Conservation (phyloP, 1,139 yeast species). For the Debaryomyces robertsiae region DNA sequence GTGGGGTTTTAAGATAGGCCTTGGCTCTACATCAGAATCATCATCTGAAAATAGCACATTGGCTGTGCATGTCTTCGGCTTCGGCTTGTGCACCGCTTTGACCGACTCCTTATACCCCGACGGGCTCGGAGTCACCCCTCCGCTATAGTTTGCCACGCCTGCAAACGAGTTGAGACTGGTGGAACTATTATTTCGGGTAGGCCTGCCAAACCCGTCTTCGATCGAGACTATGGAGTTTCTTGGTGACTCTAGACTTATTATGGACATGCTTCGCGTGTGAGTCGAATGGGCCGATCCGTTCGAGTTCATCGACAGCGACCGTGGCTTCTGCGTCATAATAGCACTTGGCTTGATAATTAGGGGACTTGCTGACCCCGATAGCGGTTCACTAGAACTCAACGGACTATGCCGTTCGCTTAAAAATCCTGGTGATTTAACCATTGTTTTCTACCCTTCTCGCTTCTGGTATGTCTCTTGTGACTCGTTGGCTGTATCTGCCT, state of each 20-base stretch:
- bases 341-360: constrained; percentile 23
- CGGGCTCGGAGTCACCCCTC: background rate
- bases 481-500: no score
- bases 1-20: constrained; percentile 1
- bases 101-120: background rate
- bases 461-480: background rate
- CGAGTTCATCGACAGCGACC: constrained; percentile 42
- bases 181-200: constrained; percentile 38
- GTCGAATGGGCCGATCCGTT: constrained; percentile 30
- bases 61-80: constrained; percentile 12
- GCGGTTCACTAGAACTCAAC: constrained; percentile 20
- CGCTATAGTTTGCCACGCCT: constrained; percentile 1
- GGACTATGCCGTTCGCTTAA: constrained; percentile 23
- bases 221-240: constrained; percentile 46
- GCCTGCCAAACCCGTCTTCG: constrained; percentile 35
- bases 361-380: constrained; percentile 27
- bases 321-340: constrained; percentile 23
- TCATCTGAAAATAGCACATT: constrained; percentile 38
- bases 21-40: constrained; percentile 34
- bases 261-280: constrained; percentile 37
- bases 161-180: constrained; percentile 30
- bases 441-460: constrained; percentile 1
- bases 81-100: background rate
- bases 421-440: constrained; percentile 17
- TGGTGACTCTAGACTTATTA: constrained; percentile 44